Evolutionary conservation across 164 flowering plant genomes (phyloP).

Genomic region (Liquidambar formosana): DNA sequence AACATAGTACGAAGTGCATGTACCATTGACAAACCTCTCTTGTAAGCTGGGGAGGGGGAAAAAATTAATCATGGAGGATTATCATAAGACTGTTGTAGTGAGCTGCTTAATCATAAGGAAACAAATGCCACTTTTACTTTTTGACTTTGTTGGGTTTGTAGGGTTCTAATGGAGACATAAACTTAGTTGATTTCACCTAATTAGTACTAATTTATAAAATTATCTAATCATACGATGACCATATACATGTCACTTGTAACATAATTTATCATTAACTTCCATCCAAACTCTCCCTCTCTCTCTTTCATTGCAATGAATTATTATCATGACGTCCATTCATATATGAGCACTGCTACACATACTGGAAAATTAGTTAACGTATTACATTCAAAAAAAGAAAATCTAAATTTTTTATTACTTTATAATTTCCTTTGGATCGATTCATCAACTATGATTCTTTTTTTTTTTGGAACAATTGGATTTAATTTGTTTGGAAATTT

Average conservation of each 20-base stretch:
- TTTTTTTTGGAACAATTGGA: too few species aligned
- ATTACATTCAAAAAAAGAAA: too few species aligned
- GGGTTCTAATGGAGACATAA: constrained; percentile 9
- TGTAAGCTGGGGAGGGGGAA: not conserved
- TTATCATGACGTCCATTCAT: not conserved
- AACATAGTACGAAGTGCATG: too few species aligned
- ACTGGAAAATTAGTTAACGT: too few species aligned
- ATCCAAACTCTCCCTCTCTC: not conserved
- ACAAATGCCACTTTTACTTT: not conserved
- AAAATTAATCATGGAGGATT: not conserved
- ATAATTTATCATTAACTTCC: not conserved
- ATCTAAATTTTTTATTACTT: too few species aligned
- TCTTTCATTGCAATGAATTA: not conserved
- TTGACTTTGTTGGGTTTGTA: constrained; percentile 8
- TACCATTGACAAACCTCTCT: not conserved
- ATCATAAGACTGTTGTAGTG: not conserved
- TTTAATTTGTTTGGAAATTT: too few species aligned
- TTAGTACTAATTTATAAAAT: not conserved
- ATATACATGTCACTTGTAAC: too few species aligned
- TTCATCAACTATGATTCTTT: too few species aligned
- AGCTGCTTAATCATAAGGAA: not conserved
- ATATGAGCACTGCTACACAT: too few species aligned
- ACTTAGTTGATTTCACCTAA: not conserved
- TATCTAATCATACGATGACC: too few species aligned
- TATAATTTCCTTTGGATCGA: too few species aligned